Evolutionary conservation across 2,329 filamentous ascomycete species (phyloP).

Genomic region (Stromatinia cepivora): DNA sequence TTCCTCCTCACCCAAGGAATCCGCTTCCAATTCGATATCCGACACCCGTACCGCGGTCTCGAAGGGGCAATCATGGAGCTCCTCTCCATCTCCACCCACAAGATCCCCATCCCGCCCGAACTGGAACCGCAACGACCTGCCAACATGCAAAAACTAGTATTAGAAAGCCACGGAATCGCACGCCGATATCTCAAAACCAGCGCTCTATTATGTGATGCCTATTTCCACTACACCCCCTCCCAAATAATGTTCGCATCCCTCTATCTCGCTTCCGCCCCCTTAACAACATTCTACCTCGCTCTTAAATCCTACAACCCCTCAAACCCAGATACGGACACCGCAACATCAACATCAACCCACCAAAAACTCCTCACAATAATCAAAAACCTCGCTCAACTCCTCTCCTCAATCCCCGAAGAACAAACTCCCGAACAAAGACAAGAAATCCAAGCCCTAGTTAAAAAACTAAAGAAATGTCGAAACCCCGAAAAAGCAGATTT

Average conservation of each 20-base stretch:
- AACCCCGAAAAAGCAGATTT: constrained; percentile 75
- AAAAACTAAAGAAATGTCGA: constrained; percentile 70
- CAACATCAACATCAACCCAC: background rate
- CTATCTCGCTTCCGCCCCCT: constrained; percentile 68
- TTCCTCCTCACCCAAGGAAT: constrained; percentile 91
- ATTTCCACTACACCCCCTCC: constrained; percentile 92
- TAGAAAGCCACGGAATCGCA: constrained; percentile 69
- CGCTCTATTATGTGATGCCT: constrained; percentile 87
- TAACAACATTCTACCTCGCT: constrained; percentile 45
- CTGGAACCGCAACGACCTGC: constrained; percentile 24
- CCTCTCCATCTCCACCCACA: constrained; percentile 30
- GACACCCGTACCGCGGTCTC: constrained; percentile 84
- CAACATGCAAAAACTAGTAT: constrained; percentile 47
- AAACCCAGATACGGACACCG: constrained; percentile 2
- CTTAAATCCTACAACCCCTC: constrained; percentile 34
- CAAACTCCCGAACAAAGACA: constrained; percentile 42
- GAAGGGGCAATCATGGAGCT: constrained; percentile 87
- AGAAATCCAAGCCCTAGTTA: constrained; percentile 59
- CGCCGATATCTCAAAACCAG: constrained; percentile 74
- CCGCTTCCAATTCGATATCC: constrained; percentile 89
- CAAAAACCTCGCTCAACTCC: background rate
- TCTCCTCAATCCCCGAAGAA: constrained; percentile 26
- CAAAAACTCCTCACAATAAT: constrained; percentile 13
- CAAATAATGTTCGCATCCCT: constrained; percentile 90
- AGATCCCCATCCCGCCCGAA: constrained; percentile 15